A percentile compares a stretch with the other conserved stretches of the same genome.
Conservation (phyloP, 176 grass and related monocot genomes). For the Pontederia crassipes region DNA sequence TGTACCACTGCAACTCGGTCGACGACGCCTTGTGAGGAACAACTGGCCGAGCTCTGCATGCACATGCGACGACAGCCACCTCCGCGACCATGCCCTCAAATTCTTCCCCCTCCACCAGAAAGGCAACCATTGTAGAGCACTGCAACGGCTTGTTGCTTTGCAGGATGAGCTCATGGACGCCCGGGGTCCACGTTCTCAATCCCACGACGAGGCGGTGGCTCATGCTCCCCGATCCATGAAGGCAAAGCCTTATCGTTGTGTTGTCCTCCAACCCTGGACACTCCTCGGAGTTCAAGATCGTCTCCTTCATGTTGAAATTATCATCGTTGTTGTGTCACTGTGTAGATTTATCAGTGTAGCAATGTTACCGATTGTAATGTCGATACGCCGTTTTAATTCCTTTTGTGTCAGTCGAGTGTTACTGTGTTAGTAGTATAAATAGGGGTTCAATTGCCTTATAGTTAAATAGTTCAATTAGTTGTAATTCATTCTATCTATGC, state of each 20-base stretch:
- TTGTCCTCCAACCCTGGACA: constrained; percentile 55
- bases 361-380: too few species aligned
- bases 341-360: too few species aligned
- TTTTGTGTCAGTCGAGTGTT: too few species aligned
- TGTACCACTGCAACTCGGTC: constrained; percentile 27
- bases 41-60: constrained; percentile 32
- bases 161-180: constrained; percentile 31
- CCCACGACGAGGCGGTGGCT: constrained; percentile 54
- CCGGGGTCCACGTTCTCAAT: constrained; percentile 57
- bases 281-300: constrained; percentile 45
- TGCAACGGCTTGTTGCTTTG: constrained; percentile 81
- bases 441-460: too few species aligned
- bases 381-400: too few species aligned
- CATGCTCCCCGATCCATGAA: constrained; percentile 24
- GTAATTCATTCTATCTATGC: too few species aligned
- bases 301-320: too few species aligned
- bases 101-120: constrained; percentile 62
- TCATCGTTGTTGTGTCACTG: too few species aligned
- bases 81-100: constrained; percentile 32
- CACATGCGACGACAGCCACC: constrained; percentile 3
- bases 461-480: too few species aligned
- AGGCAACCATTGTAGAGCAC: constrained; percentile 64
- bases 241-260: constrained; percentile 44
- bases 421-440: too few species aligned
- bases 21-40: neutral